phyloP scores from a whole-genome alignment of 805 yeast genomes.

The Kluyveromyces siamensis region DNA sequence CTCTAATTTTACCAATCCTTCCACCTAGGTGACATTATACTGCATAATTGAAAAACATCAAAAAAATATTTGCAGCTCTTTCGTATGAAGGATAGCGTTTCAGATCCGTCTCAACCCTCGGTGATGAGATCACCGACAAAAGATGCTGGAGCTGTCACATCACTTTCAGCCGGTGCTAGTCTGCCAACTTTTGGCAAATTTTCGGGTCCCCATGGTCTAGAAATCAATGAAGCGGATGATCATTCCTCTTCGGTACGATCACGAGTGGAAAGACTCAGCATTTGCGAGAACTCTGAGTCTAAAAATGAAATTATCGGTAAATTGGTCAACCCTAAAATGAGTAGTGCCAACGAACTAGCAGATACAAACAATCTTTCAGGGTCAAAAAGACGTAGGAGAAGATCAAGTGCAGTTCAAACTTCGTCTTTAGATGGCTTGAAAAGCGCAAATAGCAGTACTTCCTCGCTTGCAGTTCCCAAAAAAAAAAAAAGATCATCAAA shows the following conservation, averaged over 20 bases:
- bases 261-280: constrained; percentile 21
- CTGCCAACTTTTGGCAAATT: neutral
- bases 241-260: constrained; percentile 4
- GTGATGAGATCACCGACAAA: neutral
- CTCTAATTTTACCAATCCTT: no score
- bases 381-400: constrained; percentile 16
- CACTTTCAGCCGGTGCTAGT: neutral
- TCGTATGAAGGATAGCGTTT: neutral
- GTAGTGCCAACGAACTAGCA: constrained; percentile 1
- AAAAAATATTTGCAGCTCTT: no score
- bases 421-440: constrained; percentile 4
- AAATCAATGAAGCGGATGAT: neutral
- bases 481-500: constrained; percentile 27
- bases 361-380: constrained; percentile 1
- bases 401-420: constrained; percentile 18
- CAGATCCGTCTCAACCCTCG: neutral
- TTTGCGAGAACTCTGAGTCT: constrained; percentile 11
- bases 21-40: no score
- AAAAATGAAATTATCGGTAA: constrained; percentile 9
- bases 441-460: neutral
- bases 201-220: neutral
- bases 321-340: constrained; percentile 6
- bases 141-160: neutral
- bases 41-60: neutral
- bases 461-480: constrained; percentile 9